These are phyloP conservation scores for Amoebophrya sp. DNA, from an alignment of 169 alveolate species.

Conservation along the genomic window DNA sequence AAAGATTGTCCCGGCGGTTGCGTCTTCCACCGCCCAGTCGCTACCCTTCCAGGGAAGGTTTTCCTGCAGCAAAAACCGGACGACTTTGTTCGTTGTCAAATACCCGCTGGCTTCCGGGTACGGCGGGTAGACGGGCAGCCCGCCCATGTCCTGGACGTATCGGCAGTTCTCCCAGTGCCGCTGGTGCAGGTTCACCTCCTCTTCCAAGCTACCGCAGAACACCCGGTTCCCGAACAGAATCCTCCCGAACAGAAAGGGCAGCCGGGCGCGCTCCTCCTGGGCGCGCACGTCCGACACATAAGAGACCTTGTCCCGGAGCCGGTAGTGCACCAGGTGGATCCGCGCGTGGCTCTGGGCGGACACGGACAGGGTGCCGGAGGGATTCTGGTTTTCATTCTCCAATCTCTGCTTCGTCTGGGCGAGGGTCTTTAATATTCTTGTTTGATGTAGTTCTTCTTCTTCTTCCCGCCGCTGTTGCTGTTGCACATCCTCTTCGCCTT, in stretches of 20 bases:
- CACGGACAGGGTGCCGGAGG: neutral
- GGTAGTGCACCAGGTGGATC: conserved; percentile 10
- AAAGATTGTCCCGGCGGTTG: neutral
- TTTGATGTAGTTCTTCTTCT: too few relatives aligned
- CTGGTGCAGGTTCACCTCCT: neutral
- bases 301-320: neutral
- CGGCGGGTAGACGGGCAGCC: conserved; percentile 8
- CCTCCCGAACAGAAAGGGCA: neutral
- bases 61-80: neutral
- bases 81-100: neutral
- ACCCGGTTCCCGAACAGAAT: neutral
- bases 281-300: neutral
- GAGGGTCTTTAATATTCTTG: too few relatives aligned
- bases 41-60: neutral
- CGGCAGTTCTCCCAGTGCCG: conserved; percentile 16
- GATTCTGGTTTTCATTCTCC: neutral
- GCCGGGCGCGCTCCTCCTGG: neutral
- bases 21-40: neutral
- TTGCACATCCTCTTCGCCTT: too few relatives aligned
- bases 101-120: neutral
- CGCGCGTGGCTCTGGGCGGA: neutral
- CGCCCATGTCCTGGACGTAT: neutral
- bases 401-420: too few relatives aligned
- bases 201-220: neutral
- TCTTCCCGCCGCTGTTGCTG: too few relatives aligned